Evolutionary conservation across 495 filamentous ascomycete genomes (phyloP), one percentile per base, ranked within the genome.

Genomic region (Paragyromitra xinjiangensis): DNA sequence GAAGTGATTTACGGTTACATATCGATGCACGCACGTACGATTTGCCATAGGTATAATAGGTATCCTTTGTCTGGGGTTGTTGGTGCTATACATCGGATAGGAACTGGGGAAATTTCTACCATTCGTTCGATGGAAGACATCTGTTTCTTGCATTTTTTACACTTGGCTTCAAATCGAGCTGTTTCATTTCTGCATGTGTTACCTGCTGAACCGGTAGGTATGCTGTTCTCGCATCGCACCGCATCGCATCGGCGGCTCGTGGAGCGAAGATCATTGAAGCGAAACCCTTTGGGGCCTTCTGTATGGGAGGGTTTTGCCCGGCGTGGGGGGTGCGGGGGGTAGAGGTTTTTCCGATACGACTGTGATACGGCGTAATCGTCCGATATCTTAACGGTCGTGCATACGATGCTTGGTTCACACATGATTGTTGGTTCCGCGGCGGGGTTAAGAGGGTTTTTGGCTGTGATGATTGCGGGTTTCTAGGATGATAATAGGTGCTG

Each of bases 341-440:
- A 40, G 67, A 73, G 39, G 50, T 73, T 73, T 73, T 73, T 73
- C 71, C 71, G 71, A 50, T 64, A 66, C 50, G 44, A n/a, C 16
- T 29, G 58, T 69, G n/a, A 42, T 42, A 24, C 59, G 11, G 7
- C n/a, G 7, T 19, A 63, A 63, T 63, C 59, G 19, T 19, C 59
- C 37, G 56, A 61, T 63, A 63, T 44, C 59, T 63, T 8, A 63
- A 63, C 59, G 59, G 59, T 8, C 59, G 12, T 63, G 59, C 59
- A 63, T 63, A 34, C 8, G 24, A 22, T 53, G 19, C n/a, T 37
- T 34, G 55, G 14, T 37, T 34, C 8, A 39, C 34, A 26, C 24
- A 29, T 59, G 8, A 59, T 59, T 37, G 29, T 19, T 53, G 14
- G 64, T 6, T 53, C 64, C 29, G 64, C 64, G 64, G 64, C 48